These are phyloP conservation scores for Blastosporella zonata DNA, from an alignment of 1,284 basidiomycete genomes.

Conservation along the genomic window DNA sequence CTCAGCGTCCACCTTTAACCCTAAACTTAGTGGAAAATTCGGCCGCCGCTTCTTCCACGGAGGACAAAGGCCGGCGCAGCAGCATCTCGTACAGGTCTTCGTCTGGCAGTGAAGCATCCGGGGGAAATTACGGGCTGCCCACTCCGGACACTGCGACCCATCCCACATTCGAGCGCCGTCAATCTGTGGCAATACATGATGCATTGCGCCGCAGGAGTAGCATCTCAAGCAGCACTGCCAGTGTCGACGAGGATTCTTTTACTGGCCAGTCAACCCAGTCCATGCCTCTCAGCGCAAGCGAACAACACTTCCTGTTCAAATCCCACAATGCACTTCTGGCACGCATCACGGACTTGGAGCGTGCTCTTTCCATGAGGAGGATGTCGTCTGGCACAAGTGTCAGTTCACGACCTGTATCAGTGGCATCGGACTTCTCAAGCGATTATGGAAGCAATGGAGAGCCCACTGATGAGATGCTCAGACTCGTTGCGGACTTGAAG, in stretches of 20 bases:
- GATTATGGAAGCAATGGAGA: conserved; percentile 31
- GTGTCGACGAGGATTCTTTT: conserved; percentile 41
- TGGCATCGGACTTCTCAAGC: conserved; percentile 45
- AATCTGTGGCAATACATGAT: conserved; percentile 32
- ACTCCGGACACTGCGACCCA: conserved; percentile 70
- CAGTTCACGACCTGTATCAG: conserved; percentile 51
- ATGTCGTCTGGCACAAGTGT: conserved; percentile 32
- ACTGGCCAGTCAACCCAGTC: conserved; percentile 29
- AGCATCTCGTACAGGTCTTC: conserved; percentile 66
- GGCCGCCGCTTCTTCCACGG: conserved; percentile 22
- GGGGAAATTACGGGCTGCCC: conserved; percentile 48
- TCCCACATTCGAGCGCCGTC: conserved; percentile 44
- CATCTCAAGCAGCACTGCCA: conserved; percentile 21
- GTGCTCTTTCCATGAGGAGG: conserved; percentile 53
- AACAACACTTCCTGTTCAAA: conserved; percentile 80
- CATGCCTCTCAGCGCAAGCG: conserved; percentile 59
- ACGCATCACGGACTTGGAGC: conserved; percentile 76
- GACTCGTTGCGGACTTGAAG: conserved; percentile 71
- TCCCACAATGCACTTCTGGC: conserved; percentile 76
- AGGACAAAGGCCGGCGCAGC: conserved; percentile 43
- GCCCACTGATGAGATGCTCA: conserved; percentile 70
- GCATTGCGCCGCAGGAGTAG: conserved; percentile 20
- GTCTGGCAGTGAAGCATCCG: conserved; percentile 30
- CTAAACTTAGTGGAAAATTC: conserved; percentile 28
- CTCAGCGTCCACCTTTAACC: conserved; percentile 28